Evolutionary conservation across 441 rosid species (phyloP), one percentile per base, ranked within the genome.

Genomic region (Adansonia madagascariensis): DNA sequence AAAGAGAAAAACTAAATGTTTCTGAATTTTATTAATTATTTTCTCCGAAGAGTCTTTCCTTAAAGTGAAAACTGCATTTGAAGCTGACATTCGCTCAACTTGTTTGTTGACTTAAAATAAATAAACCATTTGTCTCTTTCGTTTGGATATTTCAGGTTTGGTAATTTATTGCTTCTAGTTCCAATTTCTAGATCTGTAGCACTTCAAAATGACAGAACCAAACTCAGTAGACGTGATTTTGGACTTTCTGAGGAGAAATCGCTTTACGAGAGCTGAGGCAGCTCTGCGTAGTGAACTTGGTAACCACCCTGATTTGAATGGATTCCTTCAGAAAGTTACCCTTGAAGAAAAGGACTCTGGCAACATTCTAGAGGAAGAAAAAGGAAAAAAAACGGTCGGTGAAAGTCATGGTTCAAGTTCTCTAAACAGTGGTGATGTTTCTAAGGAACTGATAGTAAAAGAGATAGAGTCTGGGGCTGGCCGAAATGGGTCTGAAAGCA

Each of bases 211-310:
- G 99, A 92, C 84, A 67, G 95, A 92, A 75, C 60, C 85, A 49
- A 74, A 89, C 80, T 87, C 95, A 3, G 85, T 93, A 56, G 95
- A 93, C 49, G 88, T 85, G 77, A 91, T 95, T 84, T 83, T 95
- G 75, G 95, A 92, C 20, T 95, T 91, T 84, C 78, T 95, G 83
- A 80, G 87, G 86, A 90, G 77, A 78, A 91, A 95, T 85, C 89
- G 75, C 56, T 92, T 93, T 78, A 86, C 89, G 0, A 86, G 94
- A 88, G 99, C 99, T 63, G 99, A 95, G 91, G 94, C 94, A 72
- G 99, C 99, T 65, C 81, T 95, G 82, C 91, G 89, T 68, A 82
- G 91, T 77, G 99, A 94, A 89, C 91, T 95, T 4, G 76, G 75
- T 64, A 85, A 78, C 82, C 88, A 39, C 41, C 89, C 95, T 79